A percentile compares a stretch with the other conserved stretches of the same genome.
phyloP scores from a whole-genome alignment of 2,329 filamentous ascomycete genomes.

The Diaporthe sp. region DNA sequence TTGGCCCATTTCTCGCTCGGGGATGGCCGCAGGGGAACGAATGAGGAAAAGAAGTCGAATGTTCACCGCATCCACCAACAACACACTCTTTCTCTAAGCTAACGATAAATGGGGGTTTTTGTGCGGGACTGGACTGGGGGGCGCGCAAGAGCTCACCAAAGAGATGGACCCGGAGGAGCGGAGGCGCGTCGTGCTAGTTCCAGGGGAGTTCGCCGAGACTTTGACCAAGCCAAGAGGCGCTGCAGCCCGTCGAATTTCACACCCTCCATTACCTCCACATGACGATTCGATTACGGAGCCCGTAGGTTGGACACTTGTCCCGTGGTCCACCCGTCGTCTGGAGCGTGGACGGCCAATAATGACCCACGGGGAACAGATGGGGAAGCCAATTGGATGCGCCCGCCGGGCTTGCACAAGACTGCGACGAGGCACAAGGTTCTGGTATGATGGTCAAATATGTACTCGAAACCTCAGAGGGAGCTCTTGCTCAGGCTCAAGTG shows the following conservation, averaged over 20 bases:
- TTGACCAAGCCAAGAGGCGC: conserved; percentile 42
- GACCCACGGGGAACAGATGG: conserved; percentile 39
- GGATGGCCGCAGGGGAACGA: not conserved
- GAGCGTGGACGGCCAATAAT: conserved; percentile 39
- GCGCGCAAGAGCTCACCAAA: conserved; percentile 34
- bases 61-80: conserved; percentile 8
- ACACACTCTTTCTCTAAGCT: conserved; percentile 36
- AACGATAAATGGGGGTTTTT: conserved; percentile 38
- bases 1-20: conserved; percentile 31
- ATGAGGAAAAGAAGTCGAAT: not conserved
- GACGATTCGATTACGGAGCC: conserved; percentile 35
- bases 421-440: conserved; percentile 32
- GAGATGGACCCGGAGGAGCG: conserved; percentile 38
- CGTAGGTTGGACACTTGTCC: conserved; percentile 34
- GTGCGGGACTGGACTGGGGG: conserved; percentile 33
- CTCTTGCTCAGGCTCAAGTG: not conserved
- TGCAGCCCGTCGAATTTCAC: conserved; percentile 40
- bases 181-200: conserved; percentile 39
- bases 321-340: conserved; percentile 38
- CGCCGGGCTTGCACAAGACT: conserved; percentile 41
- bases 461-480: conserved; percentile 25
- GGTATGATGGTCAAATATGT: conserved; percentile 3
- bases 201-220: conserved; percentile 38
- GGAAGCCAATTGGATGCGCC: conserved; percentile 39
- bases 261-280: conserved; percentile 29